Evolutionary conservation across 805 yeast genomes (phyloP).

Genomic region (Lachancea cidri): DNA sequence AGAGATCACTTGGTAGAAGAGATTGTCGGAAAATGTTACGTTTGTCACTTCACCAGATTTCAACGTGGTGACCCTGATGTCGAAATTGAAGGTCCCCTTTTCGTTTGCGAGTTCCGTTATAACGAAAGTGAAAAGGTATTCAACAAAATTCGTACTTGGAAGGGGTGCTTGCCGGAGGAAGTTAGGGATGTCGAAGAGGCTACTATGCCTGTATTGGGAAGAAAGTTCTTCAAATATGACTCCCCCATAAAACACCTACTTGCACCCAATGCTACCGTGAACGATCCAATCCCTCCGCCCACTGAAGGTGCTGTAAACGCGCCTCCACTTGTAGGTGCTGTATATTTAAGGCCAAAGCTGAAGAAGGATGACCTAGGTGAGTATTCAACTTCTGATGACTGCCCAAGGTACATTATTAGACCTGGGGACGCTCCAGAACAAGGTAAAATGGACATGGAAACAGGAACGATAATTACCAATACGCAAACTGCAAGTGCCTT

Average conservation of each 20-base stretch:
- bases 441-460: constrained; percentile 29
- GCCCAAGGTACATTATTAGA: constrained; percentile 40
- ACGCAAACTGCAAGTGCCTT: constrained; percentile 16
- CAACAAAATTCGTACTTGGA: constrained; percentile 96
- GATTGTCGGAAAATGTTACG: constrained; percentile 89
- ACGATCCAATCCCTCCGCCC: constrained; percentile 79
- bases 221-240: constrained; percentile 66
- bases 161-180: constrained; percentile 96
- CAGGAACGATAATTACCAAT: constrained; percentile 27
- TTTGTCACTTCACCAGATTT: constrained; percentile 88
- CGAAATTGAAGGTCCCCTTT: constrained; percentile 75
- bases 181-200: constrained; percentile 81
- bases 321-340: constrained; percentile 93
- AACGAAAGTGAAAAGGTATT: constrained; percentile 86
- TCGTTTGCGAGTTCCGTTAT: constrained; percentile 91
- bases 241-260: constrained; percentile 80
- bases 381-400: constrained; percentile 47
- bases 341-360: constrained; percentile 69
- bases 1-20: constrained; percentile 89
- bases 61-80: constrained; percentile 91
- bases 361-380: constrained; percentile 82
- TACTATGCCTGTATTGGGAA: constrained; percentile 62
- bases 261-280: constrained; percentile 65
- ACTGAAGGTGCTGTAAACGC: constrained; percentile 76
- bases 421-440: constrained; percentile 39